Percentiles rank a stretch among this genome's conserved stretches.
Conservation (phyloP, 106 monocot species). For the Gastrodia elata region DNA sequence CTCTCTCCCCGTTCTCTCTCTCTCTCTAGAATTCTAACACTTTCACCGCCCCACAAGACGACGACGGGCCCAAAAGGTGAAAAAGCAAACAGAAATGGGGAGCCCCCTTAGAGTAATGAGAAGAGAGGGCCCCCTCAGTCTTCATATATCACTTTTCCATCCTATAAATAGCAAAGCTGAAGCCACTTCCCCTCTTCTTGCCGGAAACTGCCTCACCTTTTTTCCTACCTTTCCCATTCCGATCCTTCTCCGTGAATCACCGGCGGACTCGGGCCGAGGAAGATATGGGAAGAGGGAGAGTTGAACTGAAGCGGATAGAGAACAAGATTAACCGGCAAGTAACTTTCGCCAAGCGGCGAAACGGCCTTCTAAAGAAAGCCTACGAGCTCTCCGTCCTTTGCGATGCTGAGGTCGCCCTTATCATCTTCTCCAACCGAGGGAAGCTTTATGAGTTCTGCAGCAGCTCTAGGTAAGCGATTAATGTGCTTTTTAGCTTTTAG, state of each 20-base stretch:
- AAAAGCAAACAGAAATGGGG: constrained; percentile 10
- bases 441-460: constrained; percentile 36
- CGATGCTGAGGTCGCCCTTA: constrained; percentile 65
- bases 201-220: not conserved
- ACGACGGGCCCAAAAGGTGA: constrained; percentile 9
- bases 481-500: not conserved
- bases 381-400: constrained; percentile 66
- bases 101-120: not conserved
- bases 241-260: not conserved
- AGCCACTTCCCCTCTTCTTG: constrained; percentile 1
- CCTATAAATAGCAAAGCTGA: constrained; percentile 8
- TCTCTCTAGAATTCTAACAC: not conserved
- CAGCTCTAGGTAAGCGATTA: not conserved
- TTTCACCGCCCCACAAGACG: constrained; percentile 11
- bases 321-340: constrained; percentile 26
- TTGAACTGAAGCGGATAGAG: constrained; percentile 8
- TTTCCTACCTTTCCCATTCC: not conserved
- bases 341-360: constrained; percentile 49
- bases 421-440: constrained; percentile 64
- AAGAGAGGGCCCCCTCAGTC: not conserved
- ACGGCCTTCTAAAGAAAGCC: constrained; percentile 70
- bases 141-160: constrained; percentile 7
- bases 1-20: not conserved
- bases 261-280: not conserved
- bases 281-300: constrained; percentile 7